Evolutionary conservation across 1,139 yeast species (phyloP), one percentile per base, ranked within the genome.

Genomic region (Geotrichum europaeum): DNA sequence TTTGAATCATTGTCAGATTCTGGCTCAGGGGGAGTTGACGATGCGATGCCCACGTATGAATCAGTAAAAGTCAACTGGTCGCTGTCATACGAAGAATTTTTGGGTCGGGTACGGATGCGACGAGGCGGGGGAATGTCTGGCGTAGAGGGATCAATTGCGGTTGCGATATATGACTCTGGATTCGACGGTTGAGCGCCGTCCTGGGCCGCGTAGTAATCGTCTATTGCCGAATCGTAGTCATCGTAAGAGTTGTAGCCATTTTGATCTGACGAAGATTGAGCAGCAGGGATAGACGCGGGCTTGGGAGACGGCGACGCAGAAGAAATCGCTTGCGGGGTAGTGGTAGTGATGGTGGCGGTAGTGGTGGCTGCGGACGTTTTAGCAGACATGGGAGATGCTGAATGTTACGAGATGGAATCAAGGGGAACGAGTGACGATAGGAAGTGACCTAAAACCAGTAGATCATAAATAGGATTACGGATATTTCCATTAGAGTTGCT

Each of bases 201-300:
- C 20, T 40, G 47, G 18, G 58, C n/a, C 18, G 49, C 58, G 51
- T 55, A 55, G 30, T 55, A 55, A 25, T 55, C 58, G 43, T 55
- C 58, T n/a, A 55, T 55, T n/a, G 58, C 58, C 10, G 47, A 49
- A 36, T 50, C 58, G 28, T 55, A 55, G 18, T 50, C 54, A 15
- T 55, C 58, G 34, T 55, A 32, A 40, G 54, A 47, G 43, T 12
- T 50, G 50, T 45, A 13, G 49, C 24, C 45, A 24, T 40, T 40
- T 18, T 40, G 47, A 40, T 40, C 47, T 40, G 47, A 36, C 45
- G 45, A n/a, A n/a, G 40, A 36, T n/a, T 36, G 43, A 36, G 43
- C 43, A 5, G 18, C 47, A n/a, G 47, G 22, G n/a, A 2, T n/a
- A 40, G 47, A 40, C 9, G 47, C 47, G 20, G 20, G 47, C 18